Evolutionary conservation across 495 filamentous ascomycete species (phyloP).

Genomic region (Extremus antarcticus): DNA sequence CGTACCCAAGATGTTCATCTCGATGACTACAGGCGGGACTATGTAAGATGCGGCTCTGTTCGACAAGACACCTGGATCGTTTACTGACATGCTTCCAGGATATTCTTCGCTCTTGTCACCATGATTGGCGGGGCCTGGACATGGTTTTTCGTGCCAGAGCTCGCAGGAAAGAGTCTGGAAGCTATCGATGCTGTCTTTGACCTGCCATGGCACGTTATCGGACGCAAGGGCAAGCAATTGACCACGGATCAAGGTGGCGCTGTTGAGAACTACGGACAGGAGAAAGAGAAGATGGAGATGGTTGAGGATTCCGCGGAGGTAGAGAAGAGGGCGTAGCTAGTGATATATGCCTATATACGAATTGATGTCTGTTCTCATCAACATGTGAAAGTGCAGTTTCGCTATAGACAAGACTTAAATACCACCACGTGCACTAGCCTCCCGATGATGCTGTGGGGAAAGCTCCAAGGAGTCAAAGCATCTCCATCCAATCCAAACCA

Average conservation of each 20-base stretch:
- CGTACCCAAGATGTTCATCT: constrained; percentile 41
- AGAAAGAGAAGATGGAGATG: constrained; percentile 17
- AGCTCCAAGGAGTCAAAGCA: background rate
- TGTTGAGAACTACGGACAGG: constrained; percentile 20
- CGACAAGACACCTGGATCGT: too few relatives aligned
- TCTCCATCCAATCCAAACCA: too few relatives aligned
- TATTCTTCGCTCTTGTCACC: constrained; percentile 52
- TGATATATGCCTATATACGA: too few relatives aligned
- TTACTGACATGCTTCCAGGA: too few relatives aligned
- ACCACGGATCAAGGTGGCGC: constrained; percentile 19
- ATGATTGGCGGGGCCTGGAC: constrained; percentile 33
- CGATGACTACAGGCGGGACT: constrained; percentile 35
- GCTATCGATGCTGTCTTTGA: constrained; percentile 59
- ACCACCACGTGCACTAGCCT: background rate
- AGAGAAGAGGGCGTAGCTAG: constrained; percentile 3
- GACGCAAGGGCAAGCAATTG: constrained; percentile 40
- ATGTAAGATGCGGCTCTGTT: too few relatives aligned
- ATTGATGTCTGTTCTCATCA: too few relatives aligned
- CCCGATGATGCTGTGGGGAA: background rate
- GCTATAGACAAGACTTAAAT: too few relatives aligned
- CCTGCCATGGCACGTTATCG: constrained; percentile 56
- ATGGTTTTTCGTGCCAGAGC: constrained; percentile 28
- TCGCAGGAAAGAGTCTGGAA: constrained; percentile 41
- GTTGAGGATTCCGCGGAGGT: constrained; percentile 3
- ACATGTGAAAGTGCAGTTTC: too few relatives aligned